Conservation (phyloP, 2,329 filamentous ascomycete genomes). For the Raffaelea ambrosiae region DNA sequence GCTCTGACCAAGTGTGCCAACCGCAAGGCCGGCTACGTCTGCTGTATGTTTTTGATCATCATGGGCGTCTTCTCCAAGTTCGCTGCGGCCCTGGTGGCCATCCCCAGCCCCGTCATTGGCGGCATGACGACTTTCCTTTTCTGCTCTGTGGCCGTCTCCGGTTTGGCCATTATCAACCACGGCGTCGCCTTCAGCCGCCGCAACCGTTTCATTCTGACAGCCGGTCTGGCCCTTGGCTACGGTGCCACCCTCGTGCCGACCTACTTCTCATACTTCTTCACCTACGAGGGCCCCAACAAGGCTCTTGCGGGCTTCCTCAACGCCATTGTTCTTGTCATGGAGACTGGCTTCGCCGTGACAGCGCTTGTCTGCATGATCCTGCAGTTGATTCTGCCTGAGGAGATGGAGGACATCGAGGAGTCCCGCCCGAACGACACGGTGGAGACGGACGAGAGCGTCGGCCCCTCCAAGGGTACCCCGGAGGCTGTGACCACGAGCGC, state of each 20-base stretch:
- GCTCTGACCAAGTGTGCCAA: slow-evolving; percentile 75
- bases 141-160: slow-evolving; percentile 65
- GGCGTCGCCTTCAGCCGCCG: slow-evolving; percentile 67
- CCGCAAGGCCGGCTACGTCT: slow-evolving; percentile 69
- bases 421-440: slow-evolving; percentile 6
- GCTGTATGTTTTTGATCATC: slow-evolving; percentile 66
- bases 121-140: slow-evolving; percentile 79
- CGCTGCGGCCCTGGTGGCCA: slow-evolving; percentile 68
- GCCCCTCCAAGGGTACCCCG: neutral
- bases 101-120: slow-evolving; percentile 58
- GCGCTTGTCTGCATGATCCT: slow-evolving; percentile 65
- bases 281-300: slow-evolving; percentile 59
- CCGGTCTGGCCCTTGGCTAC: slow-evolving; percentile 64
- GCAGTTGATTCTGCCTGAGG: slow-evolving; percentile 65
- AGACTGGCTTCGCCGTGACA: slow-evolving; percentile 67
- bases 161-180: slow-evolving; percentile 65
- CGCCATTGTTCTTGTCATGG: slow-evolving; percentile 63
- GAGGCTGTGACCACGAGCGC: neutral
- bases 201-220: slow-evolving; percentile 74
- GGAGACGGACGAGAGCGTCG: slow-evolving; percentile 4
- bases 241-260: slow-evolving; percentile 57
- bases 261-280: slow-evolving; percentile 66
- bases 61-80: slow-evolving; percentile 83
- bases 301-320: slow-evolving; percentile 66
- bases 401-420: slow-evolving; percentile 61